These are phyloP conservation scores for Boletus bicolor DNA, from an alignment of 768 basidiomycete genomes.

Conservation along the genomic window DNA sequence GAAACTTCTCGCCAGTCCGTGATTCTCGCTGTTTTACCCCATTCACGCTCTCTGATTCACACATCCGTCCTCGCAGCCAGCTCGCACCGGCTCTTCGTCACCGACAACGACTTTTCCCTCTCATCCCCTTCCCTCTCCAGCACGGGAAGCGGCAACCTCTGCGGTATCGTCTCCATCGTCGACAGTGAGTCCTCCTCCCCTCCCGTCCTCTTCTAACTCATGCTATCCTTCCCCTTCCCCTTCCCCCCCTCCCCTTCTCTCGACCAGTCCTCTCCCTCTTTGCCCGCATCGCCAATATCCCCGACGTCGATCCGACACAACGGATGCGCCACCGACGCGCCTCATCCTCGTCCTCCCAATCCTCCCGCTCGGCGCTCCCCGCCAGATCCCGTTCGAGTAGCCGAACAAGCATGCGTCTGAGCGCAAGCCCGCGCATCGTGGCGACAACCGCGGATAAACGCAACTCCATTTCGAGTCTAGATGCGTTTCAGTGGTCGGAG, in stretches of 20 bases:
- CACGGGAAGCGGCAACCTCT: constrained; percentile 43
- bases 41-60: constrained; percentile 4
- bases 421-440: constrained; percentile 32
- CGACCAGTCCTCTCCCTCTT: constrained; percentile 71
- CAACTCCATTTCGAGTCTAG: constrained; percentile 30
- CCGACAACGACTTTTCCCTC: constrained; percentile 49
- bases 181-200: constrained; percentile 53
- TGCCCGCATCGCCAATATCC: constrained; percentile 68
- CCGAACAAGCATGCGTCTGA: constrained; percentile 36
- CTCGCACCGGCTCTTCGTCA: constrained; percentile 77
- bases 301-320: constrained; percentile 70
- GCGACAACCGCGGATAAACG: constrained; percentile 30
- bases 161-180: constrained; percentile 78
- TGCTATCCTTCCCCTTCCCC: not conserved
- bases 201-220: not conserved
- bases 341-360: constrained; percentile 65
- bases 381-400: constrained; percentile 43
- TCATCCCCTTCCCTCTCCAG: constrained; percentile 47
- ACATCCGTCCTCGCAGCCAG: constrained; percentile 49
- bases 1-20: constrained; percentile 79
- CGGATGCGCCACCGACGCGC: constrained; percentile 80
- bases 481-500: constrained; percentile 34
- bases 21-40: not conserved
- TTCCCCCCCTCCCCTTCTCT: not conserved
- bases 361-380: constrained; percentile 40